Conservation (phyloP, 768 basidiomycete species). For the Suillus sp. region DNA sequence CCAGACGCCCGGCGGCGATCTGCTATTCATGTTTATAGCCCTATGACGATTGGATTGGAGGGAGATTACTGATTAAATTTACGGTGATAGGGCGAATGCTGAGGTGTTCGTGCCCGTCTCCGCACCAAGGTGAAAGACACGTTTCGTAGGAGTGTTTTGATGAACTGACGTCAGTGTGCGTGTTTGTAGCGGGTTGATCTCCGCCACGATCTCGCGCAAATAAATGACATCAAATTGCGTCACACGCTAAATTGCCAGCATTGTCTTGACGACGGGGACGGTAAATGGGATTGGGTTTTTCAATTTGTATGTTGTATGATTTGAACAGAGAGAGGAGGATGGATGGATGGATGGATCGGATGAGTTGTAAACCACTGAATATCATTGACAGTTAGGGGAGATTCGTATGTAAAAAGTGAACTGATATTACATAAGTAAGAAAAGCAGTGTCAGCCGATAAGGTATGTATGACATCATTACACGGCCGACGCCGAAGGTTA, state of each 20-base stretch:
- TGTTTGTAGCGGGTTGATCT: conserved; percentile 55
- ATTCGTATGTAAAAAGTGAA: not conserved
- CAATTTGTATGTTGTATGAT: not conserved
- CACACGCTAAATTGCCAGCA: conserved; percentile 21
- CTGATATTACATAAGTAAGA: conserved; percentile 2
- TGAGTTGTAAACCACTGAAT: not conserved
- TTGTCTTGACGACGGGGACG: conserved; percentile 35
- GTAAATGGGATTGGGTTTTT: conserved; percentile 9
- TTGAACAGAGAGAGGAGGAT: not conserved
- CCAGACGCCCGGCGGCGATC: conserved; percentile 2
- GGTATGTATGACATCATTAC: conserved; percentile 12
- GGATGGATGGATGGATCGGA: not conserved
- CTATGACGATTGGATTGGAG: conserved; percentile 17
- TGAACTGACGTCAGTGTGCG: conserved; percentile 31
- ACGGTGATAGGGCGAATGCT: conserved; percentile 57
- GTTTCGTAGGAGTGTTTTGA: conserved; percentile 10
- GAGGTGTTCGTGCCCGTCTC: conserved; percentile 88
- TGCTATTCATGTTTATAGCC: conserved; percentile 15
- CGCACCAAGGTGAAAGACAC: conserved; percentile 73
- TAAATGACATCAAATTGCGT: conserved; percentile 34
- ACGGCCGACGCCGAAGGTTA: not conserved
- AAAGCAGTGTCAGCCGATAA: conserved; percentile 10
- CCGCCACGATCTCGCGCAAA: conserved; percentile 50
- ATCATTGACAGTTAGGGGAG: conserved; percentile 11
- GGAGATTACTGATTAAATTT: conserved; percentile 34